A percentile compares a stretch with the other conserved stretches of the same genome.
Evolutionary conservation across 257 asterid species (phyloP).

Genomic region (Buddleja alternifolia): DNA sequence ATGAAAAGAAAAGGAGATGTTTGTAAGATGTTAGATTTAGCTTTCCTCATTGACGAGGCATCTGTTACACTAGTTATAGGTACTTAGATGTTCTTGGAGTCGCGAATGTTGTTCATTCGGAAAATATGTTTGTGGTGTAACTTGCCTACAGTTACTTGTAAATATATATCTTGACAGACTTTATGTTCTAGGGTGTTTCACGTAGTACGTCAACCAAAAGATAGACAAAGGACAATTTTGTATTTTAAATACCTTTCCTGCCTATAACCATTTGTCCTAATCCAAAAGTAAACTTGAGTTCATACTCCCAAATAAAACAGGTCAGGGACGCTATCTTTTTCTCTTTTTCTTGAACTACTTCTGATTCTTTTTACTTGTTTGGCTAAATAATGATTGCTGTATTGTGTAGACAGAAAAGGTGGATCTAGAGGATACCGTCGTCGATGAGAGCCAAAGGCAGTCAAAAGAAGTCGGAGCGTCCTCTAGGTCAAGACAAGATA

Average conservation of each 20-base stretch:
- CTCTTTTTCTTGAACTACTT: slow-evolving; percentile 12
- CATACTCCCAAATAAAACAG: slow-evolving; percentile 17
- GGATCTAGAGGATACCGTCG: slow-evolving; percentile 95
- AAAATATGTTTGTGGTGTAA: slow-evolving; percentile 1
- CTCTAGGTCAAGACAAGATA: slow-evolving; percentile 77
- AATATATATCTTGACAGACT: neutral
- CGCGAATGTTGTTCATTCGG: slow-evolving; percentile 9
- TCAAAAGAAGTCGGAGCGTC: slow-evolving; percentile 63
- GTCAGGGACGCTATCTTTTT: slow-evolving; percentile 14
- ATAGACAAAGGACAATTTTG: neutral
- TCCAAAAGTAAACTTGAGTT: neutral
- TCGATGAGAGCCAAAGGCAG: slow-evolving; percentile 96
- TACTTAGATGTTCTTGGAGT: slow-evolving; percentile 12
- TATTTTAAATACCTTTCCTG: slow-evolving; percentile 2
- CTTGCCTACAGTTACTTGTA: slow-evolving; percentile 15
- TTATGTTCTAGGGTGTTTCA: slow-evolving; percentile 16
- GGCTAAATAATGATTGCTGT: slow-evolving; percentile 30
- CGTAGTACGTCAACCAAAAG: slow-evolving; percentile 5
- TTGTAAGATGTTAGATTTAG: slow-evolving; percentile 20
- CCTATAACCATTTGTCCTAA: neutral
- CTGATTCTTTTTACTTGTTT: slow-evolving; percentile 24
- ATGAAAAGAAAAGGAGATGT: slow-evolving; percentile 1
- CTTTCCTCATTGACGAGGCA: slow-evolving; percentile 6
- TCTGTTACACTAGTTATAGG: neutral
- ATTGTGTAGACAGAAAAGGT: slow-evolving; percentile 91